Percentiles rank a stretch among this genome's conserved stretches.
phyloP scores from a whole-genome alignment of 352 stramenopile species.

The Globisporangium emineosum region DNA sequence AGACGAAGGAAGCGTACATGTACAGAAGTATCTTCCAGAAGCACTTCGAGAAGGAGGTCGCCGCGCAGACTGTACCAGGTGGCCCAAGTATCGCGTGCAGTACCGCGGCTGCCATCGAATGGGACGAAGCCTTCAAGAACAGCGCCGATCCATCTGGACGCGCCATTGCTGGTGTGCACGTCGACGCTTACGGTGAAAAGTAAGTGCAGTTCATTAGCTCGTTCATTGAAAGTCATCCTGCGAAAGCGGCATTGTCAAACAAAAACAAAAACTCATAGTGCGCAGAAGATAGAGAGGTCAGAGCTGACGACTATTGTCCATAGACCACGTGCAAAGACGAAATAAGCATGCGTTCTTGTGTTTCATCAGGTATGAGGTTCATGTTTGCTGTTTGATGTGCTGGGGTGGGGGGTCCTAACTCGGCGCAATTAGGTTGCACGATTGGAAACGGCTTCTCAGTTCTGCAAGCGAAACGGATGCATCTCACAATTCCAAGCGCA shows the following conservation, averaged over 20 bases:
- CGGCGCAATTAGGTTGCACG: not conserved
- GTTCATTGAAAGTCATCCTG: not conserved
- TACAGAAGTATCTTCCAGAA: slow-evolving; percentile 98
- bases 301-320: not conserved
- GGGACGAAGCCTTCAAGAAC: slow-evolving; percentile 95
- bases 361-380: not conserved
- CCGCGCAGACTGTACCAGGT: slow-evolving; percentile 95
- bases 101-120: slow-evolving; percentile 96
- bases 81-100: slow-evolving; percentile 98
- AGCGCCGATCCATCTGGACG: slow-evolving; percentile 94
- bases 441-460: not conserved
- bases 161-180: slow-evolving; percentile 93
- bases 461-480: slow-evolving; percentile 11
- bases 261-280: slow-evolving; percentile 1
- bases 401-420: not conserved
- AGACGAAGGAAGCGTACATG: slow-evolving; percentile 97
- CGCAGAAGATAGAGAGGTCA: not conserved
- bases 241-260: not conserved
- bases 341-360: slow-evolving; percentile 8
- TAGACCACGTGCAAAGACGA: slow-evolving; percentile 6
- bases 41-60: slow-evolving; percentile 96
- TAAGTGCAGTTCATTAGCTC: slow-evolving; percentile 6
- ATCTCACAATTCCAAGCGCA: not conserved
- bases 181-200: slow-evolving; percentile 86
- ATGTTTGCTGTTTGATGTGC: not conserved